phyloP scores from a whole-genome alignment of 1,284 basidiomycete genomes.

The Austropuccinia psidii region DNA sequence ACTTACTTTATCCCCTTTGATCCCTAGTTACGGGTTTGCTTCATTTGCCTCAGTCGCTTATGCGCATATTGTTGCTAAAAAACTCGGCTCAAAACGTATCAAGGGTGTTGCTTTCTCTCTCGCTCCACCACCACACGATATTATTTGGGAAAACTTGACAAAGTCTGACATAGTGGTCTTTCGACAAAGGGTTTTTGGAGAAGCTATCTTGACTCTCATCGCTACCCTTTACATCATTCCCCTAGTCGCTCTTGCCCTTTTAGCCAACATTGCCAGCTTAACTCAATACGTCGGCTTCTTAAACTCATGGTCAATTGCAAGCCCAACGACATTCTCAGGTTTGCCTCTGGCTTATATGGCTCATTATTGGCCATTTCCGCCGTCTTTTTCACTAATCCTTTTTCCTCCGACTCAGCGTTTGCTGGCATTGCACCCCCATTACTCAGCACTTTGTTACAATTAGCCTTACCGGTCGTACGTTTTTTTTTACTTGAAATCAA shows the following conservation, averaged over 20 bases:
- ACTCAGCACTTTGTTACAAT: slow-evolving; percentile 29
- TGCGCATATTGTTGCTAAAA: slow-evolving; percentile 71
- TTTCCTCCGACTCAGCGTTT: background rate
- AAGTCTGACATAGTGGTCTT: slow-evolving; percentile 60
- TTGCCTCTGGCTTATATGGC: background rate
- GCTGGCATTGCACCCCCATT: slow-evolving; percentile 27
- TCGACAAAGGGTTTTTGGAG: slow-evolving; percentile 64
- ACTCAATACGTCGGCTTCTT: slow-evolving; percentile 53
- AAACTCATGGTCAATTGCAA: slow-evolving; percentile 25
- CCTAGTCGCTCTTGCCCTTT: slow-evolving; percentile 65
- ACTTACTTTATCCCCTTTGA: background rate
- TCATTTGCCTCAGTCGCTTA: slow-evolving; percentile 87
- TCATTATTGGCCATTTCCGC: background rate
- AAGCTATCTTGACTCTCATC: slow-evolving; percentile 59
- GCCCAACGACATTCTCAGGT: slow-evolving; percentile 29
- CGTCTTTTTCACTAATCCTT: background rate
- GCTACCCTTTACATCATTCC: slow-evolving; percentile 91
- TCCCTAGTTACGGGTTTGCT: slow-evolving; percentile 57
- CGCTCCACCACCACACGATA: slow-evolving; percentile 57
- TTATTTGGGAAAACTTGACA: slow-evolving; percentile 76
- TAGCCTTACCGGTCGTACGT: slow-evolving; percentile 28
- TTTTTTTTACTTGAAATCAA: background rate
- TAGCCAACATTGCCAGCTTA: slow-evolving; percentile 61
- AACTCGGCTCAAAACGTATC: slow-evolving; percentile 60
- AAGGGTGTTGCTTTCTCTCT: slow-evolving; percentile 63